Conservation (phyloP, 2,329 filamentous ascomycete species). For the Onygena corvina region DNA sequence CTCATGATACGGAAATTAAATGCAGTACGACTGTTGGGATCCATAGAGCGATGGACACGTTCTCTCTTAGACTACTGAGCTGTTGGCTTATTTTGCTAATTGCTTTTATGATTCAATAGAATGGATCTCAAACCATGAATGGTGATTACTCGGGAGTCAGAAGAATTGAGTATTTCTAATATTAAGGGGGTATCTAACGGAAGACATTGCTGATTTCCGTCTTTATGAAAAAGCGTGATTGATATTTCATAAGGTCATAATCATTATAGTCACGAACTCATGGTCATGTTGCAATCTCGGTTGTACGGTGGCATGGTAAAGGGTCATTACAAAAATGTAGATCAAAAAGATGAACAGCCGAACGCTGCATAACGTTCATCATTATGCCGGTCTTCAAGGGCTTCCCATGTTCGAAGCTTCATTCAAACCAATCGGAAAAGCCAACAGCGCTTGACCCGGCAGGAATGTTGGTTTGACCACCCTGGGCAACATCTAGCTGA, state of each 20-base stretch:
- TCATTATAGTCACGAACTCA: not conserved
- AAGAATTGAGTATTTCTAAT: not conserved
- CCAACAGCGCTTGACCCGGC: not conserved
- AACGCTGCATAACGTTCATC: too few relatives aligned
- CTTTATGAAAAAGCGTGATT: not conserved
- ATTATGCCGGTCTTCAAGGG: not conserved
- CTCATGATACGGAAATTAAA: too few relatives aligned
- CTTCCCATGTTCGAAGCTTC: not conserved
- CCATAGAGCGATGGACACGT: too few relatives aligned
- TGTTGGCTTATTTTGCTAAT: too few relatives aligned
- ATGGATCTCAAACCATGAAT: too few relatives aligned
- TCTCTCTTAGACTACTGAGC: too few relatives aligned
- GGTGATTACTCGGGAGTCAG: too few relatives aligned
- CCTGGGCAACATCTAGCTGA: conserved; percentile 14
- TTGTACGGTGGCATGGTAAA: too few relatives aligned
- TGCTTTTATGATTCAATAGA: too few relatives aligned
- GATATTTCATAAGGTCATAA: not conserved
- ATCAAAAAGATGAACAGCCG: too few relatives aligned
- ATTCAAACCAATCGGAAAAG: conserved; percentile 14
- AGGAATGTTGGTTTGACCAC: not conserved
- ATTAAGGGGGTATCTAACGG: not conserved
- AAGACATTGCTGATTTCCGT: not conserved
- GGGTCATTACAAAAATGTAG: too few relatives aligned
- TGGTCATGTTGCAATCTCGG: not conserved
- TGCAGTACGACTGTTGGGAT: too few relatives aligned